These are phyloP conservation scores for Ceriops decandra DNA, from an alignment of 345 rosid genomes.

Conservation along the genomic window DNA sequence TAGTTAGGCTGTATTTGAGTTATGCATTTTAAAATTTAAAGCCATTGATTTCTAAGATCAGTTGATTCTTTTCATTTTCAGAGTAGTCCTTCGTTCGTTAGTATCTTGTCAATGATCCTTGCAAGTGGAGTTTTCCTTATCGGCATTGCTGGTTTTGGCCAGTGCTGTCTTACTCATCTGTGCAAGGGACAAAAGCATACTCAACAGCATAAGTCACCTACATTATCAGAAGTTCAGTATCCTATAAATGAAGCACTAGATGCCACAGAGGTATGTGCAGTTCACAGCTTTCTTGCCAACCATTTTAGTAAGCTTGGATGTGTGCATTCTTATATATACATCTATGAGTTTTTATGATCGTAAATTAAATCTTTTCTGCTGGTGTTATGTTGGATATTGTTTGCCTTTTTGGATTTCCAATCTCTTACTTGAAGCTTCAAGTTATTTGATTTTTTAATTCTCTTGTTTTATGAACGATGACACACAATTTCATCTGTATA, in stretches of 20 bases:
- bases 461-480: neutral
- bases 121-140: constrained; percentile 68
- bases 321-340: no score
- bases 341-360: no score
- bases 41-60: constrained; percentile 3
- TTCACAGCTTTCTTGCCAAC: neutral
- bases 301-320: no score
- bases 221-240: constrained; percentile 38
- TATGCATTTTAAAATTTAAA: neutral
- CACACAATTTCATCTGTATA: constrained; percentile 22
- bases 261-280: constrained; percentile 45
- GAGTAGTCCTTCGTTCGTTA: constrained; percentile 53
- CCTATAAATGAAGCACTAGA: constrained; percentile 37
- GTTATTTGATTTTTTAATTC: neutral
- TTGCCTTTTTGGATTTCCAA: no score
- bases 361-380: no score
- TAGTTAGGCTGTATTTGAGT: neutral
- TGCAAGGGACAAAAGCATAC: constrained; percentile 32
- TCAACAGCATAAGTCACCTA: constrained; percentile 24
- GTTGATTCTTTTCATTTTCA: constrained; percentile 32
- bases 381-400: no score
- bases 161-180: constrained; percentile 40
- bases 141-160: constrained; percentile 42
- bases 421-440: no score
- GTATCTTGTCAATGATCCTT: constrained; percentile 43